Conservation (phyloP, 106 monocot species). For the Dioscorea dumetorum region DNA sequence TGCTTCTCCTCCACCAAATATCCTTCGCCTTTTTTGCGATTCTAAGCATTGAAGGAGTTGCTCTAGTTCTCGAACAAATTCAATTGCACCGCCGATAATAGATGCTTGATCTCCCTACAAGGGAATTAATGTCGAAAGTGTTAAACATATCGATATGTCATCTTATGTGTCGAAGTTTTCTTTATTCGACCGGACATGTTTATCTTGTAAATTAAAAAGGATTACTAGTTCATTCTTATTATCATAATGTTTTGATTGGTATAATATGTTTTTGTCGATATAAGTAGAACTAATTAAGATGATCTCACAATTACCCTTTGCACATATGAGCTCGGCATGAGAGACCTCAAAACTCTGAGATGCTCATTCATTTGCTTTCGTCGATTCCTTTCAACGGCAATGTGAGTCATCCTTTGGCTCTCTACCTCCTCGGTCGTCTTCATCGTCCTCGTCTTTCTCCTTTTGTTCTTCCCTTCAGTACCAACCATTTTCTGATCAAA, state of each 20-base stretch:
- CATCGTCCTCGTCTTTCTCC: constrained; percentile 52
- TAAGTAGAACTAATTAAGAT: too few species aligned
- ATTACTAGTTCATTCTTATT: too few species aligned
- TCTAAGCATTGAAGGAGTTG: constrained; percentile 88
- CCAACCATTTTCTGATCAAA: neutral
- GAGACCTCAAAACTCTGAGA: constrained; percentile 55
- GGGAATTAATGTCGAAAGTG: too few species aligned
- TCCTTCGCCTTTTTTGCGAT: constrained; percentile 69
- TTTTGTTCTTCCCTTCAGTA: constrained; percentile 32
- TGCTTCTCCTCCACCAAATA: constrained; percentile 23
- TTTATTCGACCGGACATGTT: too few species aligned
- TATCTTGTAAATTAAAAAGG: too few species aligned
- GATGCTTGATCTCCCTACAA: constrained; percentile 92
- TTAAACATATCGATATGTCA: too few species aligned
- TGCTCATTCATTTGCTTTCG: constrained; percentile 91
- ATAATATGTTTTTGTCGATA: too few species aligned
- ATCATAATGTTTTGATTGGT: too few species aligned
- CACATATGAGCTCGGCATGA: constrained; percentile 81
- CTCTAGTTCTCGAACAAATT: constrained; percentile 82
- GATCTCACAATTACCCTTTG: constrained; percentile 47
- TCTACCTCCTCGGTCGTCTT: constrained; percentile 87
- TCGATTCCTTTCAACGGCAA: constrained; percentile 80
- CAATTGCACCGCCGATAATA: constrained; percentile 84
- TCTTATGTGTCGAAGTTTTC: too few species aligned
- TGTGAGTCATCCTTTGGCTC: constrained; percentile 91